phyloP scores from a whole-genome alignment of 1,139 yeast genomes.

The Scheffersomyces stambukii region DNA sequence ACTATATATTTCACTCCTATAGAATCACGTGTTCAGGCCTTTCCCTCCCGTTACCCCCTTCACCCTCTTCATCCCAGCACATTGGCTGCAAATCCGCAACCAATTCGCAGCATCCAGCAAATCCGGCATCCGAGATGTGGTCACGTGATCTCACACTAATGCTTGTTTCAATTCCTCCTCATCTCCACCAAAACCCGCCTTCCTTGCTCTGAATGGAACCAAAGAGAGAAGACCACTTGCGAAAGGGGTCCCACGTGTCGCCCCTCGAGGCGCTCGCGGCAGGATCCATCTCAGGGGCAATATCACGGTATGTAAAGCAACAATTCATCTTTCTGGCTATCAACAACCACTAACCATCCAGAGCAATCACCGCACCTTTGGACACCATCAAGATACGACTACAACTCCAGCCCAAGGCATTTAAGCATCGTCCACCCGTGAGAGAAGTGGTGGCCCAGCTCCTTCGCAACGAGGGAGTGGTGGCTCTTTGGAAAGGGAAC shows the following conservation, averaged over 20 bases:
- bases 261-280: constrained; percentile 50
- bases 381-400: constrained; percentile 85
- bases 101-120: not conserved
- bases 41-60: no score
- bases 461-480: constrained; percentile 34
- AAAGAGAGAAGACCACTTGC: constrained; percentile 43
- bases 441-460: constrained; percentile 16
- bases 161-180: no score
- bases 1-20: no score
- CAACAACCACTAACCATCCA: no score
- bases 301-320: no score
- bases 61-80: no score
- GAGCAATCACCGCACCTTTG: constrained; percentile 81
- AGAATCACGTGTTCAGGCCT: no score
- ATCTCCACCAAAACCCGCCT: no score
- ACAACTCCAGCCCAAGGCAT: constrained; percentile 44
- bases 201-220: constrained; percentile 11
- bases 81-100: not conserved
- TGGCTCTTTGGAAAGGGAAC: constrained; percentile 89
- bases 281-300: constrained; percentile 71
- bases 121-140: not conserved
- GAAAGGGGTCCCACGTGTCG: constrained; percentile 46
- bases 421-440: constrained; percentile 12
- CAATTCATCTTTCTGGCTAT: no score
- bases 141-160: no score